Evolutionary conservation across 352 stramenopile species (phyloP), one percentile per base, ranked within the genome.

Genomic region (Phytophthora europaea): DNA sequence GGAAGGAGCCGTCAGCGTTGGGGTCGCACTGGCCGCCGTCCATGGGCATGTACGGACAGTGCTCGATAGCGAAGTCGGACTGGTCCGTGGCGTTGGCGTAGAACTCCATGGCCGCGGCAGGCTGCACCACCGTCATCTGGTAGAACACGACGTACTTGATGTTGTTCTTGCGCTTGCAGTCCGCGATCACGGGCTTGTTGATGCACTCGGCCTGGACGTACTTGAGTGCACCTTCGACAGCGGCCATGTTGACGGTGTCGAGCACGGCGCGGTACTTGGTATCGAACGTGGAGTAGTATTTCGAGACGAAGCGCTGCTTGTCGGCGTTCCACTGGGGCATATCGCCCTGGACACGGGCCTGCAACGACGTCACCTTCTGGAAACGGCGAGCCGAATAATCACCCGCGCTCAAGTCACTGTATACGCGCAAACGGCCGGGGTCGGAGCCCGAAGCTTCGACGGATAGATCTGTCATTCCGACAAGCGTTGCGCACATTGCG

Each of bases 91-190:
- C 63, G 15, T 76, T 72, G 50, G 80, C 63, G 70, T 91, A 92
- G 55, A 73, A 80, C 4, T 67, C 66, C 65, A 89, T 88, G 8
- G 81, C 51, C 2, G 77, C 75, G 0, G 57, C n/a, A 2, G 82
- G 79, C 60, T 92, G 82, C 26, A 81, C 81, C 9, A 90, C 51
- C 9, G 75, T 82, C 31, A 75, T 90, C 77, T 92, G 66, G 76
- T 91, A 93, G 54, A 92, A 89, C 9, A 82, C 80, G 4, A 94
- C 67, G 64, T 87, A 84, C 59, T 84, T 72, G 70, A 92, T 75
- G 57, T 72, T 83, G 72, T 85, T 93, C 59, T 89, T 52, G 40
- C 40, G 84, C 38, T 72, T 70, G 64, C 82, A 89, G 57, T 83
- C 58, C 26, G 59, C 67, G 18, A 86, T 58, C 4, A 79, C 78